Evolutionary conservation across 192 early-diverging fungal species (phyloP), one percentile per base, ranked within the genome.

Genomic region (Dissophora ornata): DNA sequence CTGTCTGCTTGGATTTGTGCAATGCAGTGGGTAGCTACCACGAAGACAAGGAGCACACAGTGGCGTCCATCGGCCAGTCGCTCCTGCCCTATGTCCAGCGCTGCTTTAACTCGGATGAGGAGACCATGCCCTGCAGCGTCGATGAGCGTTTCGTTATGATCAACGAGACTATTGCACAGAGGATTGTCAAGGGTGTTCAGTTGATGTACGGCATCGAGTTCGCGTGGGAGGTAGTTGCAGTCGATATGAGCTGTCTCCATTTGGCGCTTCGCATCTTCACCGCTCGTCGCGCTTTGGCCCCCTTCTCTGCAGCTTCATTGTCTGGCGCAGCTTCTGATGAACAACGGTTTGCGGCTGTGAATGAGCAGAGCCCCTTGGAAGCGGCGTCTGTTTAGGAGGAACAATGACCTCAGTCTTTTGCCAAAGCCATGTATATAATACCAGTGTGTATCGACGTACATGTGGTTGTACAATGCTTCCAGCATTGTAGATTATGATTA

Each of bases 131-230:
- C 16, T 46, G 58, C 16, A 62, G 69, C 18, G 52, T 79, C 3
- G 71, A 69, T n/a, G 88, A 90, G 52, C 82, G 80, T 26, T 90
- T 83, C 67, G 59, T 86, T 9, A 63, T 83, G 41, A 84, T 89
- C 67, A 75, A 79, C 45, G 91, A 94, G 52, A 47, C 67, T 9
- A 86, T 89, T 54, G 87, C 90, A 4, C 80, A 81, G 56, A 84
- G 94, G 18, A 87, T 97, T 26, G 93, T 92, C 19, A 93, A 95
- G 69, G 92, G 86, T 12, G 90, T 97, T 61, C 89, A 90, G 54
- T 79, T 89, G 38, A 87, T 92, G 61, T 96, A 92, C 78, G 93
- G 92, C 25, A 87, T 98, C 40, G 95, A 98, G 68, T 96, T 98
- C 82, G 86, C 93, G 6, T 92, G 89, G 88, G 84, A 90, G 48